Base-by-base conservation (phyloP, 2,329 filamentous ascomycete species). In the Pyricularia pennisetigena region DNA sequence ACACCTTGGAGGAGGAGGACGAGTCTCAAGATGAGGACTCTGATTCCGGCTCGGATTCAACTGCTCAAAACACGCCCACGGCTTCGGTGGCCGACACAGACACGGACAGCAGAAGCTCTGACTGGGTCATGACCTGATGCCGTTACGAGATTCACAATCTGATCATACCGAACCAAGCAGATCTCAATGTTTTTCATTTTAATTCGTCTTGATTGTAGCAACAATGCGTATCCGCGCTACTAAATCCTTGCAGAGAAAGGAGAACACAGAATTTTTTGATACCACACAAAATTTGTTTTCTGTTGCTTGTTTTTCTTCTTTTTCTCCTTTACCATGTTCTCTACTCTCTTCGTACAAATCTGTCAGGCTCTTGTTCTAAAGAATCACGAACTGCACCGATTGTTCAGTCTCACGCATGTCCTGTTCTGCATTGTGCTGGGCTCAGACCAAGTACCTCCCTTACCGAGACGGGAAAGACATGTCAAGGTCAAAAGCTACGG, bases 31-130 rank as follows among this genome's bases (percentile, higher is more conserved):
- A 69, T 0, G 66, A 65, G n/a, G 69, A 65, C 3, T 49, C 29
- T 14, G 67, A 68, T n/a, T 32, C n/a, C 24, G 30, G 35, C n/a
- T 64, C 32, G 35, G 54, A 20, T 7, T 62, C 59, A 26, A 62
- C 59, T 28, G 59, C 59, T 26, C 59, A 28, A 20, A 62, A 68
- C 62, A 61, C 61, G 14, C 26, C 65, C 26, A 49, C 32, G n/a
- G n/a, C 54, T 65, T 57, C 65, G 29, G 65, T 49, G 24, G 49
- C 72, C 59, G 71, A 69, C 30, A 57, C 65, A 24, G 23, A 68
- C 10, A 61, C 71, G 41, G 71, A 70, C 29, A 72, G 20, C 72
- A 73, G 66, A 61, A 64, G 23, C 24, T 66, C 65, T 16, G 65
- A 66, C 41, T 66, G 65, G 41, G 14, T 57, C 26, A 57, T 66